These are phyloP conservation scores for Pseudoturritis turrita DNA, from an alignment of 345 rosid genomes.

Conservation along the genomic window DNA sequence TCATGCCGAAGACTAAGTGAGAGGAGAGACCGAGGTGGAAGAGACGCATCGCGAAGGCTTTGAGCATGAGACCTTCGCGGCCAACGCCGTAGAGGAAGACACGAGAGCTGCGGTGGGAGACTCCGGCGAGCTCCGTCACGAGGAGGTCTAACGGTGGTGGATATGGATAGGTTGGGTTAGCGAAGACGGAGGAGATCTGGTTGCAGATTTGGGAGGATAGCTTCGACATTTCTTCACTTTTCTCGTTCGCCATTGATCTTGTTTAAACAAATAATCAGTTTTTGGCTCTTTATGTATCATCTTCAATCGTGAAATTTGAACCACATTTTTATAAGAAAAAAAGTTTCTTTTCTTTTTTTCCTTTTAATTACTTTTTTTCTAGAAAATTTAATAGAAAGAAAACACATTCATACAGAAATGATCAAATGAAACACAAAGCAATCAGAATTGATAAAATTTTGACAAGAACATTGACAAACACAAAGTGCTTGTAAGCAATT, in stretches of 20 bases:
- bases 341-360: too few relatives aligned
- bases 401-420: background rate
- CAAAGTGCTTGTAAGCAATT: background rate
- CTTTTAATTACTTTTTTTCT: too few relatives aligned
- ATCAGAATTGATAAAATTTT: background rate
- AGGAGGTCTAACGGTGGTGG: constrained; percentile 53
- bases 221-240: constrained; percentile 18
- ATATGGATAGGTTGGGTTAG: constrained; percentile 40
- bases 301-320: background rate
- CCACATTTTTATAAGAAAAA: constrained; percentile 2
- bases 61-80: constrained; percentile 85
- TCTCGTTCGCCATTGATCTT: constrained; percentile 21
- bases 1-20: constrained; percentile 77
- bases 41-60: constrained; percentile 81
- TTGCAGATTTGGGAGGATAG: constrained; percentile 58
- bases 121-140: constrained; percentile 43
- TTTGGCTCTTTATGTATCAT: background rate
- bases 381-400: background rate
- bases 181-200: constrained; percentile 62
- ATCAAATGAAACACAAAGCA: background rate
- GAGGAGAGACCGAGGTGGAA: constrained; percentile 74
- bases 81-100: constrained; percentile 86
- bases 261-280: background rate
- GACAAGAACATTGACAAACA: background rate
- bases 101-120: constrained; percentile 41